Evolutionary conservation across 345 rosid genomes (phyloP).

Genomic region (Viola odorata): DNA sequence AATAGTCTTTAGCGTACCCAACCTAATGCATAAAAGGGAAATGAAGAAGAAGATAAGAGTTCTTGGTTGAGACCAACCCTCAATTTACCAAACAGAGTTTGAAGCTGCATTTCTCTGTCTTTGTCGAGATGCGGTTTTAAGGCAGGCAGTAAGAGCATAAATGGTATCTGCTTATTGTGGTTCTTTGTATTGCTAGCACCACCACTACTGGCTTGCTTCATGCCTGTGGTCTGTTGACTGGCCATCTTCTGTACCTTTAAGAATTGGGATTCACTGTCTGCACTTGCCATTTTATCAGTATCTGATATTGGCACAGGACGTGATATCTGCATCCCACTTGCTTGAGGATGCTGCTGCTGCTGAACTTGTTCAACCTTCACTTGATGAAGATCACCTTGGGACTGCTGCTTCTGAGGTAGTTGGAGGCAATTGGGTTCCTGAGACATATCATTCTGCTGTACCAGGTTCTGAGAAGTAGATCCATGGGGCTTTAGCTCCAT

Average conservation of each 20-base stretch:
- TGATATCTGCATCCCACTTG: constrained; percentile 40
- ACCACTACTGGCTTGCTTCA: constrained; percentile 43
- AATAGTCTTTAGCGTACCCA: constrained; percentile 12
- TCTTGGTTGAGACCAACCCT: constrained; percentile 40
- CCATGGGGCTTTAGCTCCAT: constrained; percentile 35
- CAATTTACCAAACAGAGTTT: constrained; percentile 57
- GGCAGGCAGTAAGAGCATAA: constrained; percentile 68
- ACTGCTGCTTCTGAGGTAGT: constrained; percentile 38
- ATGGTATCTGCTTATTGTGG: constrained; percentile 37
- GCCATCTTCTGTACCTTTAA: constrained; percentile 50
- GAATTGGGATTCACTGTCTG: constrained; percentile 54
- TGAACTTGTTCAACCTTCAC: constrained; percentile 33
- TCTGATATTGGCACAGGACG: constrained; percentile 34
- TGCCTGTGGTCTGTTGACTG: constrained; percentile 52
- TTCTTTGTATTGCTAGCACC: constrained; percentile 21
- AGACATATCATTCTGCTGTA: constrained; percentile 31
- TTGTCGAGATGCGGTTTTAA: constrained; percentile 75
- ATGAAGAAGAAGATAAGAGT: constrained; percentile 9
- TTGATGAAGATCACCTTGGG: constrained; percentile 46
- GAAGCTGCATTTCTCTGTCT: constrained; percentile 91
- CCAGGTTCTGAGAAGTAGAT: constrained; percentile 39
- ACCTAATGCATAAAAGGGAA: constrained; percentile 9
- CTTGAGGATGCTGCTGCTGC: constrained; percentile 39
- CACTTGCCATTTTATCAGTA: constrained; percentile 37
- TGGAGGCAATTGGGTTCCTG: constrained; percentile 32